These are phyloP conservation scores for Globisporangium splendens DNA, from an alignment of 352 stramenopile species.

Conservation along the genomic window DNA sequence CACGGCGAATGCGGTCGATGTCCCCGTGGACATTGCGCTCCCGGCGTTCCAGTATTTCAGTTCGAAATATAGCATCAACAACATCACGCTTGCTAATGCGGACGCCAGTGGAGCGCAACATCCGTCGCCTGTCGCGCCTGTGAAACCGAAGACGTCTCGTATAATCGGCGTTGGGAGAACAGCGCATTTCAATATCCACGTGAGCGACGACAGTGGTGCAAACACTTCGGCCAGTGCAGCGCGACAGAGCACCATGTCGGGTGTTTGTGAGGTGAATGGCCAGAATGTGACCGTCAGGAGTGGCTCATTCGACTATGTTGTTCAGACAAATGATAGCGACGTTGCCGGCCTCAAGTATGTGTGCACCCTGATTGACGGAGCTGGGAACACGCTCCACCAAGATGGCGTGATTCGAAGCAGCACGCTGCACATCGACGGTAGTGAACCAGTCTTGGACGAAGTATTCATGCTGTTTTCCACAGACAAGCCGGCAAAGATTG, in stretches of 20 bases:
- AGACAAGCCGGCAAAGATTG: conserved; percentile 54
- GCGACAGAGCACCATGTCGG: conserved; percentile 18
- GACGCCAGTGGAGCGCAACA: background rate
- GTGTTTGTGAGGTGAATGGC: conserved; percentile 29
- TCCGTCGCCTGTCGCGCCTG: conserved; percentile 10
- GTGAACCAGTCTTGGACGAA: conserved; percentile 27
- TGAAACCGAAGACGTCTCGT: conserved; percentile 2
- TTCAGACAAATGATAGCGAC: conserved; percentile 46
- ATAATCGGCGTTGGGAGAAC: conserved; percentile 13
- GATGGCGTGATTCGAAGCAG: conserved; percentile 23
- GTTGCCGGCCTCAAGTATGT: conserved; percentile 27
- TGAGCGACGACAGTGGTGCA: conserved; percentile 3
- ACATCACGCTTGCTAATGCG: conserved; percentile 11
- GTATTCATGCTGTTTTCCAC: conserved; percentile 64
- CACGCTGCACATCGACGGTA: conserved; percentile 33
- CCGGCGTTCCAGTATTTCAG: conserved; percentile 15
- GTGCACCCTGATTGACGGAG: conserved; percentile 30
- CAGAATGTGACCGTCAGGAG: conserved; percentile 24
- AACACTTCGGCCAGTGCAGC: conserved; percentile 1
- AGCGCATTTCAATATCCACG: conserved; percentile 13
- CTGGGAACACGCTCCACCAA: conserved; percentile 18
- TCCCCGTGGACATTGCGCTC: conserved; percentile 16
- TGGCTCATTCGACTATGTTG: conserved; percentile 32
- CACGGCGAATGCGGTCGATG: conserved; percentile 9
- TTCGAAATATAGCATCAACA: conserved; percentile 18